These are phyloP conservation scores for Immersiella caudata DNA, from an alignment of 495 filamentous ascomycete species.

Conservation along the genomic window DNA sequence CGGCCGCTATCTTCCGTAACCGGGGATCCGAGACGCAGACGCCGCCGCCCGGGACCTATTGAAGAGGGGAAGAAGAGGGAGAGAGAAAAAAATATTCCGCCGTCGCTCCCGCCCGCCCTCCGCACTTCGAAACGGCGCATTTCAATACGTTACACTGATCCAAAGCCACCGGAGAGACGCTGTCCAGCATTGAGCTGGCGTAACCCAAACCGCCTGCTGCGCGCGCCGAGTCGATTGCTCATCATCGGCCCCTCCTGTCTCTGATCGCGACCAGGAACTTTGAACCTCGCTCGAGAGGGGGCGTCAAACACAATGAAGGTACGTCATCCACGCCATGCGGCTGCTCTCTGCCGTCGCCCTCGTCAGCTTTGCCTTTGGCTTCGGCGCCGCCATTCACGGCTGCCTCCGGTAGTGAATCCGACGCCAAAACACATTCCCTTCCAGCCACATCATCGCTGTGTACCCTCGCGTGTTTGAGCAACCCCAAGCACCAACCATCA, in stretches of 20 bases:
- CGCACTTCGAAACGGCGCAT: constrained; percentile 25
- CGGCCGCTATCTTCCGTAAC: background rate
- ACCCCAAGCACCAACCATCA: background rate
- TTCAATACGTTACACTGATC: constrained; percentile 38
- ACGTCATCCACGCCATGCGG: constrained; percentile 40
- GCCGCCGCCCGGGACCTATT: constrained; percentile 13
- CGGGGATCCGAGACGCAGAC: constrained; percentile 6
- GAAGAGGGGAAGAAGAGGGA: constrained; percentile 12
- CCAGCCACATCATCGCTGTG: constrained; percentile 5
- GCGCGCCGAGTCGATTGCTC: constrained; percentile 29
- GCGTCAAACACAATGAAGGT: constrained; percentile 51
- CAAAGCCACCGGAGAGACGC: constrained; percentile 30
- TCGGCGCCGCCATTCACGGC: constrained; percentile 20
- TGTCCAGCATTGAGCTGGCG: constrained; percentile 28
- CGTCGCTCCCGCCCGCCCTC: constrained; percentile 11
- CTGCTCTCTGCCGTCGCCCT: constrained; percentile 21
- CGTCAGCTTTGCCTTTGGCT: constrained; percentile 25
- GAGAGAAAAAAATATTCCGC: constrained; percentile 18
- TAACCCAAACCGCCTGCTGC: constrained; percentile 33
- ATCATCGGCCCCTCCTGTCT: constrained; percentile 24
- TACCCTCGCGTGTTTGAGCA: constrained; percentile 17
- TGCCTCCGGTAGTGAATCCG: constrained; percentile 6
- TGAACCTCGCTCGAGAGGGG: constrained; percentile 21
- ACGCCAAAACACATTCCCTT: background rate
- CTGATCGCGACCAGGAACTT: constrained; percentile 14